Percentiles rank a stretch among this genome's conserved stretches.
Evolutionary conservation across 768 basidiomycete genomes (phyloP).

Genomic region (Boletus barrowsii): DNA sequence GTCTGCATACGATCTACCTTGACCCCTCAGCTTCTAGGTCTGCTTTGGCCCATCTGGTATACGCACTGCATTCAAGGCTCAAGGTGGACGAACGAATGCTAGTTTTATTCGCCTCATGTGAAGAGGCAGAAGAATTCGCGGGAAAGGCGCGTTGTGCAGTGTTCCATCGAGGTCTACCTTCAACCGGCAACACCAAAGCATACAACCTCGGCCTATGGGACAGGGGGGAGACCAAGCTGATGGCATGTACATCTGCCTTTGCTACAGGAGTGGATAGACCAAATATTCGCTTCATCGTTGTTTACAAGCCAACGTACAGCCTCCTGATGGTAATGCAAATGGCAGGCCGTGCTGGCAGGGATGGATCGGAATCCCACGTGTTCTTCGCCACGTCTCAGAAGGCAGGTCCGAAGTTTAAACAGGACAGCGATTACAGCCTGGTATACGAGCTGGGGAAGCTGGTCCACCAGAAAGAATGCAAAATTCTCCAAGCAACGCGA

Average conservation of each 20-base stretch:
- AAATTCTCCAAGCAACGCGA: neutral
- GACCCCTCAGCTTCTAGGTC: neutral
- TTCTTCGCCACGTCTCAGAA: neutral
- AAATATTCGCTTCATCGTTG: neutral
- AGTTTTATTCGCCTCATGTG: neutral
- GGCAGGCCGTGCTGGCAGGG: slow-evolving; percentile 6
- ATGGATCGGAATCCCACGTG: slow-evolving; percentile 1
- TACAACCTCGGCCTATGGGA: slow-evolving; percentile 5
- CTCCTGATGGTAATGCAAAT: neutral
- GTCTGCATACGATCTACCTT: neutral
- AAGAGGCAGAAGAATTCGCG: neutral
- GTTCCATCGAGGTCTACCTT: neutral
- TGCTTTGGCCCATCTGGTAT: neutral
- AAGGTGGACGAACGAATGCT: neutral
- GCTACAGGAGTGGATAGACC: slow-evolving; percentile 4
- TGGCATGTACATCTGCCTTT: slow-evolving; percentile 8
- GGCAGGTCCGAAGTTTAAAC: neutral
- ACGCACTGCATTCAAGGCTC: neutral
- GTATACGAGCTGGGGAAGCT: neutral
- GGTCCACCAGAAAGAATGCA: neutral
- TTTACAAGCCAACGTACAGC: neutral
- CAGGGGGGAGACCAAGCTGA: neutral
- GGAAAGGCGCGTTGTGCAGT: neutral
- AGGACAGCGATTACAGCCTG: neutral
- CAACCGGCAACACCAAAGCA: neutral